These are phyloP conservation scores for Pythium guiyangense DNA, from an alignment of 352 stramenopile genomes.

Conservation along the genomic window DNA sequence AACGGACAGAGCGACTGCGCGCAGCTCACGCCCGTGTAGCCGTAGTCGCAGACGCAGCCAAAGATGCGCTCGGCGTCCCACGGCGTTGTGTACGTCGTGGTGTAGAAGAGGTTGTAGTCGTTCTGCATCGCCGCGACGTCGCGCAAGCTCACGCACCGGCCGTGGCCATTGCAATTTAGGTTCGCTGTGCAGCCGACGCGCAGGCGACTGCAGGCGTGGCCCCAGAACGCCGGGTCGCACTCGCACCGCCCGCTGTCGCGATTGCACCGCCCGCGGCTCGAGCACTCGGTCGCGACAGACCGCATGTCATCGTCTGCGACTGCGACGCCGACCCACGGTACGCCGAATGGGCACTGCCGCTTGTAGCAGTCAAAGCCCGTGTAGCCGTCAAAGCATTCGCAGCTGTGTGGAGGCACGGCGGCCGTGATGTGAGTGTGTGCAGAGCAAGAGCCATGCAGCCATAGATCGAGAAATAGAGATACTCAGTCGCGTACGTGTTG, in stretches of 20 bases:
- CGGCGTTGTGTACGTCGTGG: slow-evolving; percentile 39
- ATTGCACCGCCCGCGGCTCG: slow-evolving; percentile 77
- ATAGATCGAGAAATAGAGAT: neutral
- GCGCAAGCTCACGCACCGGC: slow-evolving; percentile 81
- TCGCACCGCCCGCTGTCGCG: slow-evolving; percentile 63
- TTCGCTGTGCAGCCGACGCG: slow-evolving; percentile 53
- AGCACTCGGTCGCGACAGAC: slow-evolving; percentile 47
- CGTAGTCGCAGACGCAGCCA: slow-evolving; percentile 87
- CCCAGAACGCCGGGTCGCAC: slow-evolving; percentile 75
- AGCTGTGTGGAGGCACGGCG: slow-evolving; percentile 42
- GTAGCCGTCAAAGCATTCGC: slow-evolving; percentile 82
- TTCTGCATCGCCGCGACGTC: slow-evolving; percentile 41
- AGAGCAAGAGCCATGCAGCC: neutral
- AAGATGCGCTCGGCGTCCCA: slow-evolving; percentile 88
- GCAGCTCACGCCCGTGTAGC: slow-evolving; percentile 88
- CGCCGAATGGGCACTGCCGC: slow-evolving; percentile 65
- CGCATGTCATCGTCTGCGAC: slow-evolving; percentile 35
- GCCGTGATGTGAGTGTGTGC: neutral
- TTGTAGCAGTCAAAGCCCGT: slow-evolving; percentile 84
- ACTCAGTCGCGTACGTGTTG: slow-evolving; percentile 40
- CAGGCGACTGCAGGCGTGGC: slow-evolving; percentile 56
- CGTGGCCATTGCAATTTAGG: slow-evolving; percentile 83
- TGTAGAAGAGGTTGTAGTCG: slow-evolving; percentile 60
- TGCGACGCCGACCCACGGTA: slow-evolving; percentile 56
- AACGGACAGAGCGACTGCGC: slow-evolving; percentile 74